Base-by-base conservation (phyloP, 2,329 filamentous ascomycete genomes). In the Fusarium irregulare region DNA sequence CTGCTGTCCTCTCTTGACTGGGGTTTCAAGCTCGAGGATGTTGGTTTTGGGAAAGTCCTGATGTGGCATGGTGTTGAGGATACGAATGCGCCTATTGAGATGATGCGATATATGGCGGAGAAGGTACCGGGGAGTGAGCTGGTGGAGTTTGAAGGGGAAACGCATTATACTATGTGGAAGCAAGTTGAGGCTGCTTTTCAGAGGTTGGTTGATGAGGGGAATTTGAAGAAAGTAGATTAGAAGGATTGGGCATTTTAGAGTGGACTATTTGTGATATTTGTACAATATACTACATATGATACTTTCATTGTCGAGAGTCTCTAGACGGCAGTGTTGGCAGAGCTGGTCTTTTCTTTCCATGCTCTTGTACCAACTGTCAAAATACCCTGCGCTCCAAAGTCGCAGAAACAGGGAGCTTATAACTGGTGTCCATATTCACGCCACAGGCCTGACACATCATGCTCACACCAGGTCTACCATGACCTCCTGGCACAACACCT, bases 71-170 rank as follows among this genome's bases (percentile, higher is more conserved):
- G 44, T 3, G 30, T 46, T 2, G 12, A 46, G 13, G 59, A 64
- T 7, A 60, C 37, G n/a, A 64, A 64, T 13, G 56, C 59, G 3
- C 2, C 50, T 16, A 54, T 54, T 18, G 30, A 7, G 16, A 64
- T 64, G 20, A 53, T 53, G 4, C n/a, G 20, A 4, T 64, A 58
- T 3, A 64, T 57, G 40, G 59, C 40, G 4, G 7, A 50, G 7
- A 45, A 12, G 9, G 18, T 64, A 18, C 40, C n/a, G n/a, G 34
- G 81, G 34, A 72, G 72, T 7, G 65, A 64, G 5, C 63, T 83
- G 12, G 66, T 68, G 4, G 80, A 81, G 63, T 80, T 76, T 41
- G 72, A 75, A 16, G 74, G 75, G 2, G 78, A 80, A 10, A 78
- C 72, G 6, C 79, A 81, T 48, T 79, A 76, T 44, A 77, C 74